Evolutionary conservation across 208 protist species (phyloP).

Genomic region (Trypanosoma avium): DNA sequence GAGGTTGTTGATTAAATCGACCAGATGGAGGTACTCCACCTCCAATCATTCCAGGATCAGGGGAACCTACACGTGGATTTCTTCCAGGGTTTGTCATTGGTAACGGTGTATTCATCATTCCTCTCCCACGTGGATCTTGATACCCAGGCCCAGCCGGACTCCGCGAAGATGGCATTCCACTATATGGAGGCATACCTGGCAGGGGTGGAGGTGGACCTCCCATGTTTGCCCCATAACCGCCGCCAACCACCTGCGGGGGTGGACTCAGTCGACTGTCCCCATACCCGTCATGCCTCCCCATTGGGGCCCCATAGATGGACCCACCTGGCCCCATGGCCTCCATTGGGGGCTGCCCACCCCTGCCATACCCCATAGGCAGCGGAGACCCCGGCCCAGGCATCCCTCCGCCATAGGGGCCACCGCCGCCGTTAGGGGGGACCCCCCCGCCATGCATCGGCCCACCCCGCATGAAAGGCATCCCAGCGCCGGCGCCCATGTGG

Average conservation of each 20-base stretch:
- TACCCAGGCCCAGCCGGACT: too few species aligned
- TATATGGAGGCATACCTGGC: slow-evolving; percentile 4
- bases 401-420: slow-evolving; percentile 19
- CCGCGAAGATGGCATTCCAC: too few species aligned
- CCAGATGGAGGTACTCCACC: slow-evolving; percentile 10
- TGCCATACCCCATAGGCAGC: slow-evolving; percentile 9
- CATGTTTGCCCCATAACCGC: slow-evolving; percentile 7
- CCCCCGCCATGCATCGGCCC: slow-evolving; percentile 33
- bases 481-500: slow-evolving; percentile 31
- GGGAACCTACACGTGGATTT: slow-evolving; percentile 20
- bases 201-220: slow-evolving; percentile 14
- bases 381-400: slow-evolving; percentile 14
- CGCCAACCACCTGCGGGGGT: slow-evolving; percentile 16
- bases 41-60: slow-evolving; percentile 16
- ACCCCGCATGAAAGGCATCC: slow-evolving; percentile 40
- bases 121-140: slow-evolving; percentile 13
- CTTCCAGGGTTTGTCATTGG: slow-evolving; percentile 6
- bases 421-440: slow-evolving; percentile 13
- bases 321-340: slow-evolving; percentile 21
- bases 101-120: slow-evolving; percentile 18
- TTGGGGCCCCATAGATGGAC: slow-evolving; percentile 13
- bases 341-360: slow-evolving; percentile 22
- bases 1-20: slow-evolving; percentile 24
- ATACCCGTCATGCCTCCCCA: slow-evolving; percentile 25
- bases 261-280: slow-evolving; percentile 20